Evolutionary conservation across 139 green algal species (phyloP), one percentile per base, ranked within the genome.

Genomic region (Chlorella sp.): DNA sequence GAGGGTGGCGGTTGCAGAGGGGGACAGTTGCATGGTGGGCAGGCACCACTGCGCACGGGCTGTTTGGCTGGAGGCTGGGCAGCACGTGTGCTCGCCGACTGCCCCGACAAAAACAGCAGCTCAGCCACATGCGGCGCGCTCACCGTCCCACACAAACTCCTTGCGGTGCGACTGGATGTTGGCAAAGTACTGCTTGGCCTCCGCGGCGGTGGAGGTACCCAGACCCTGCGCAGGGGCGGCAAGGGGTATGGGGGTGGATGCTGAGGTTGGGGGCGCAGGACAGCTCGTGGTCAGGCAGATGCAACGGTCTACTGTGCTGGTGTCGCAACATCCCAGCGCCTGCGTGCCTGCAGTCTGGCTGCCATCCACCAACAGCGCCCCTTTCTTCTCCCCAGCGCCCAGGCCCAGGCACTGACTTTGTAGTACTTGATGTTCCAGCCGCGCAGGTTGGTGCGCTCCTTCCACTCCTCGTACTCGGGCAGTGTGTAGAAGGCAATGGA

Each of bases 361-460:
- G n/a, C n/a, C n/a, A n/a, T n/a, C n/a, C 56, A 65, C 8, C 56
- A 9, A 20, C 60, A 68, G 60, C 60, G 17, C 24, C 22, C 26
- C 22, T 5, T 54, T 11, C 46, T 11, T 54, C 46, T 11, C 46
- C 8, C 40, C 30, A 0, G 32, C 32, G 16, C 32, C 4, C n/a
- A 26, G 7, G 14, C 64, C 17, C 1, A 70, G 20, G 64, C 6
- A 64, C 44, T 2, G 17, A 68, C 77, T 90, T 99, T 99, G 88
- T 99, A 99, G 94, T 99, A 99, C 93, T 99, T 99, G 91, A 99
- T 96, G 28, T 86, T 90, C 97, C 97, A 99, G 69, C 94, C 94
- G 17, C 78, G 86, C 1, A 86, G 84, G 48, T 73, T 88, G n/a
- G 77, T 67, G 1, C 26, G 85, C 84, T 98, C 94, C 84, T 94